These are phyloP conservation scores for Phoma sp. DNA, from an alignment of 2,329 filamentous ascomycete genomes.

Conservation along the genomic window DNA sequence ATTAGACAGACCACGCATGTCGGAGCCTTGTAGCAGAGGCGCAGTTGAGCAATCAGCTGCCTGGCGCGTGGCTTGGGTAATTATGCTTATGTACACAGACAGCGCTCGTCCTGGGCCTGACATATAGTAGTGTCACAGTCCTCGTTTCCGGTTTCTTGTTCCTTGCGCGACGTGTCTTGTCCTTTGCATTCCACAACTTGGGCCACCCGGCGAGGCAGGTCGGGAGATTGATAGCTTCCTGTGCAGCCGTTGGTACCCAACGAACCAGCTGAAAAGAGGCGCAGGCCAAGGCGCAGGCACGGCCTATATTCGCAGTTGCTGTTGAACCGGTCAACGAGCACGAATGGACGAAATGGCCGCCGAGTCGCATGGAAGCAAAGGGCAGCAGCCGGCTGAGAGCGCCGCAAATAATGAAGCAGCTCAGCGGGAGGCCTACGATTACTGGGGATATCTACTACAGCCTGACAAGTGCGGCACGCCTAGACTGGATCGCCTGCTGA, in stretches of 20 bases:
- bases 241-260: conserved; percentile 24
- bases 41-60: conserved; percentile 35
- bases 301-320: conserved; percentile 12
- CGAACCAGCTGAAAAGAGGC: conserved; percentile 16
- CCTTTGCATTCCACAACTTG: conserved; percentile 14
- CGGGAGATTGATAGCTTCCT: conserved; percentile 30
- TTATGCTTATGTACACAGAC: conserved; percentile 16
- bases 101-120: neutral
- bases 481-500: conserved; percentile 53
- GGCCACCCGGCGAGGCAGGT: conserved; percentile 20
- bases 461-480: conserved; percentile 59
- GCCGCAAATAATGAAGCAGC: conserved; percentile 35
- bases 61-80: conserved; percentile 20
- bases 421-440: conserved; percentile 54
- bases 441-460: conserved; percentile 60
- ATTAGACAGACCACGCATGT: conserved; percentile 24
- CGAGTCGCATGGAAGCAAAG: conserved; percentile 31
- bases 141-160: neutral
- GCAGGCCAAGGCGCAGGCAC: too few relatives aligned
- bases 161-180: conserved; percentile 11
- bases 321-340: conserved; percentile 7
- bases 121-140: neutral
- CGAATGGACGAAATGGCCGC: conserved; percentile 35
- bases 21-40: conserved; percentile 33
- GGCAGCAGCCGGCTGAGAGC: conserved; percentile 27